phyloP scores from a whole-genome alignment of 1,139 yeast genomes.

The Taphrina betulina region DNA sequence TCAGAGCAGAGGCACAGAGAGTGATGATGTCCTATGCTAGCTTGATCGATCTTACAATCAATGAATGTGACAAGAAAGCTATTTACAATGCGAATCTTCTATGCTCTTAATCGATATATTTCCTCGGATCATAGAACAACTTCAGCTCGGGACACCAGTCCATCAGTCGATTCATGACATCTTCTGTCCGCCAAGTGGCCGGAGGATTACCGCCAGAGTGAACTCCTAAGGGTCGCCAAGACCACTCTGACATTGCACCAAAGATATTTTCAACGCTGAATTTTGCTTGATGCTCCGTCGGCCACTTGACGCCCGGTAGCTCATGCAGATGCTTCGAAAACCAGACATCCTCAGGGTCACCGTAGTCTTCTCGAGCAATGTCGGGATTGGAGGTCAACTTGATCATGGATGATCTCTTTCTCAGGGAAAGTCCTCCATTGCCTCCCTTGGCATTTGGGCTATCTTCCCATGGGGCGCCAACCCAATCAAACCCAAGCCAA shows the following conservation, averaged over 20 bases:
- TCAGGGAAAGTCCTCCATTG: conserved; percentile 19
- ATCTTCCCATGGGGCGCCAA: conserved; percentile 31
- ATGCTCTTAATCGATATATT: too few relatives aligned
- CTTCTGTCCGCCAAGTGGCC: conserved; percentile 19
- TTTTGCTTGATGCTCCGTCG: conserved; percentile 24
- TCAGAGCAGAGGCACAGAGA: background rate
- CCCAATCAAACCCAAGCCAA: conserved; percentile 31
- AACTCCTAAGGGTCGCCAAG: conserved; percentile 25
- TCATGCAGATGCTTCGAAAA: conserved; percentile 10
- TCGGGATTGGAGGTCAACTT: conserved; percentile 24
- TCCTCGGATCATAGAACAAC: conserved; percentile 23
- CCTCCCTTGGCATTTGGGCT: conserved; percentile 28
- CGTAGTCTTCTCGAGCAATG: conserved; percentile 21
- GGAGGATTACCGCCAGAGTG: conserved; percentile 25
- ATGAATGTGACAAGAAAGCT: too few relatives aligned
- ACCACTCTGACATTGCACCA: conserved; percentile 27
- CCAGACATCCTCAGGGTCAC: conserved; percentile 28
- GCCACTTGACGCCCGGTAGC: conserved; percentile 23
- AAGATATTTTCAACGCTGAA: conserved; percentile 28
- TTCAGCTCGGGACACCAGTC: conserved; percentile 31
- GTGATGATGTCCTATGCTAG: too few relatives aligned
- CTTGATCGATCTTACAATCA: too few relatives aligned
- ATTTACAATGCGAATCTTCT: too few relatives aligned
- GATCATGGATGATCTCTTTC: conserved; percentile 24
- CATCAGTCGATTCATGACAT: conserved; percentile 20